Evolutionary conservation across 371 early-diverging fungal species (phyloP).

Genomic region (Scutellospora calospora): DNA sequence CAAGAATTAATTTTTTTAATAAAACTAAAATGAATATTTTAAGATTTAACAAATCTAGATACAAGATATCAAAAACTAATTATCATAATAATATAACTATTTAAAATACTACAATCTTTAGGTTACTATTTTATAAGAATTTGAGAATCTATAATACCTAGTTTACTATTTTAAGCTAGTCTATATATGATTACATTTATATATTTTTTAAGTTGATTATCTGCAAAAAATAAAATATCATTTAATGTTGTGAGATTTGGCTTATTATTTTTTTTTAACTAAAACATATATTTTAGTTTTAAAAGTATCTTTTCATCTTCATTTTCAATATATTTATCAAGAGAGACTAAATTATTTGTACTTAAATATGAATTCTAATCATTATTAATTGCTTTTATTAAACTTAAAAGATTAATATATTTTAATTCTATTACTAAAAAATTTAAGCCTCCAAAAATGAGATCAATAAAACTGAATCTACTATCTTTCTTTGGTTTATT

Average conservation of each 20-base stretch:
- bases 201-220: too few species aligned
- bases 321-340: slow-evolving; percentile 23
- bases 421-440: slow-evolving; percentile 12
- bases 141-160: neutral
- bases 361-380: neutral
- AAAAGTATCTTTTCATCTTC: slow-evolving; percentile 3
- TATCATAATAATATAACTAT: neutral
- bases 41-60: neutral
- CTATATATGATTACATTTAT: slow-evolving; percentile 7
- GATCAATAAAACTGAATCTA: neutral
- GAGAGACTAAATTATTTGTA: neutral
- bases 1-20: slow-evolving; percentile 9
- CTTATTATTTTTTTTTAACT: neutral
- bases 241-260: slow-evolving; percentile 15
- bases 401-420: neutral
- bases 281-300: slow-evolving; percentile 22
- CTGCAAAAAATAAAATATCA: neutral
- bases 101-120: slow-evolving; percentile 1
- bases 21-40: neutral
- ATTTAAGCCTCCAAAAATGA: neutral
- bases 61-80: neutral
- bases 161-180: neutral
- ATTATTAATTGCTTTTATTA: slow-evolving; percentile 11
- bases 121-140: neutral
- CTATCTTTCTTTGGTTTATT: slow-evolving; percentile 10